Base-by-base conservation (phyloP, 2,329 filamentous ascomycete genomes). In the Sclerotinia trifoliorum region DNA sequence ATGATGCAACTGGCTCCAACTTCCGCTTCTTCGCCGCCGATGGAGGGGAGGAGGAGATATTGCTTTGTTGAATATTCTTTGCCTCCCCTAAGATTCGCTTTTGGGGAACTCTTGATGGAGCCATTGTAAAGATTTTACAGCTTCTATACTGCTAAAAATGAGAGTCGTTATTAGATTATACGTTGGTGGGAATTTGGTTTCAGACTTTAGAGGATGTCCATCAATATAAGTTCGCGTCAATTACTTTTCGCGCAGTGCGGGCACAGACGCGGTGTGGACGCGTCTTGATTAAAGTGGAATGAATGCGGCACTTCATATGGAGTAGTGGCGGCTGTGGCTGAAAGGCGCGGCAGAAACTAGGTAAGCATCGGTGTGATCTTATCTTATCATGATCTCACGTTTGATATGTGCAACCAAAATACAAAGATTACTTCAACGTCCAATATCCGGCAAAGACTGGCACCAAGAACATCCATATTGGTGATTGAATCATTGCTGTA, bases 61-160 rank as follows among this genome's bases (percentile, higher is more conserved):
- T 60, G 55, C 29, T 61, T 74, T 84, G 85, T 70, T 86, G 85
- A 73, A 85, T 83, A 75, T 85, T 90, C 69, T 88, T 86, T 70
- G 86, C 82, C 76, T 93, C 90, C 72, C 85, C 88, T 61, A 93
- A 82, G 74, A 90, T 87, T 76, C 91, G 87, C 81, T 93, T 93
- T 80, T 91, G 88, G 66, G 90, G 87, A 67, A 88, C 79, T 69
- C 84, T 77, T 70, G 81, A 67, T 60, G 76, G 72, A 24, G 76
- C 75, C 76, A 78, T 78, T 24, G 35, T 75, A 65, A 60, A 55
- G n/a, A 8, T 0, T 52, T 63, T 56, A 42, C 32, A 66, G 60
- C 56, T 69, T 68, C 49, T 46, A 55, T 56, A 35, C 60, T 48
- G 48, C 11, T 29, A 24, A 48, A 48, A 56, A 65, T n/a, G 57